Percentiles rank a stretch among this genome's conserved stretches.
These are phyloP conservation scores for Byssoonygena ceratinophila DNA, from an alignment of 2,329 filamentous ascomycete genomes.

Conservation along the genomic window DNA sequence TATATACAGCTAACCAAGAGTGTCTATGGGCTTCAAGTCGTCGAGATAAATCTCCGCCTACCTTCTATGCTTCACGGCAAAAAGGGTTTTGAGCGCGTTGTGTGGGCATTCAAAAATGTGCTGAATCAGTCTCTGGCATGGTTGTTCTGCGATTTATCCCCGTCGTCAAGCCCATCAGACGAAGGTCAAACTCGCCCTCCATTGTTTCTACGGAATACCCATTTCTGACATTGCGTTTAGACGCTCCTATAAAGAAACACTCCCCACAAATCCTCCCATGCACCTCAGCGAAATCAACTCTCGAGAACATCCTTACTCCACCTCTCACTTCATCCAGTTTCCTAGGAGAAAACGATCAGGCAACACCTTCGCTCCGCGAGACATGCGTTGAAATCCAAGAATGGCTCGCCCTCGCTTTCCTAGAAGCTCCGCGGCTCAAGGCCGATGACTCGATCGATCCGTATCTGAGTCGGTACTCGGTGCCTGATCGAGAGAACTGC, in stretches of 20 bases:
- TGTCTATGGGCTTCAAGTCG: slow-evolving; percentile 40
- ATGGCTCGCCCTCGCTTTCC: slow-evolving; percentile 51
- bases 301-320: slow-evolving; percentile 26
- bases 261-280: slow-evolving; percentile 30
- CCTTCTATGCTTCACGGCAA: slow-evolving; percentile 73
- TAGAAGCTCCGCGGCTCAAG: slow-evolving; percentile 32
- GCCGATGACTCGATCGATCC: slow-evolving; percentile 33
- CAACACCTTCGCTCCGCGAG: slow-evolving; percentile 47
- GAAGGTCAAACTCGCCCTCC: slow-evolving; percentile 33
- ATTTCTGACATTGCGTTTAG: slow-evolving; percentile 19
- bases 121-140: slow-evolving; percentile 58
- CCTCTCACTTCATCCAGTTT: slow-evolving; percentile 25
- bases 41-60: slow-evolving; percentile 64
- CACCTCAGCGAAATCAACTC: slow-evolving; percentile 19
- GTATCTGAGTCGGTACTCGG: slow-evolving; percentile 36
- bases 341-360: slow-evolving; percentile 9
- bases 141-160: slow-evolving; percentile 59
- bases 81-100: slow-evolving; percentile 66
- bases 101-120: slow-evolving; percentile 69
- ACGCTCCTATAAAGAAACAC: slow-evolving; percentile 29
- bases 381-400: slow-evolving; percentile 48
- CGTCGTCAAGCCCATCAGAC: slow-evolving; percentile 21
- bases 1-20: background rate
- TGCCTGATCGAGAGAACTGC: slow-evolving; percentile 25
- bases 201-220: background rate